These are phyloP conservation scores for Collybia nuda DNA, from an alignment of 768 basidiomycete species.

Conservation along the genomic window DNA sequence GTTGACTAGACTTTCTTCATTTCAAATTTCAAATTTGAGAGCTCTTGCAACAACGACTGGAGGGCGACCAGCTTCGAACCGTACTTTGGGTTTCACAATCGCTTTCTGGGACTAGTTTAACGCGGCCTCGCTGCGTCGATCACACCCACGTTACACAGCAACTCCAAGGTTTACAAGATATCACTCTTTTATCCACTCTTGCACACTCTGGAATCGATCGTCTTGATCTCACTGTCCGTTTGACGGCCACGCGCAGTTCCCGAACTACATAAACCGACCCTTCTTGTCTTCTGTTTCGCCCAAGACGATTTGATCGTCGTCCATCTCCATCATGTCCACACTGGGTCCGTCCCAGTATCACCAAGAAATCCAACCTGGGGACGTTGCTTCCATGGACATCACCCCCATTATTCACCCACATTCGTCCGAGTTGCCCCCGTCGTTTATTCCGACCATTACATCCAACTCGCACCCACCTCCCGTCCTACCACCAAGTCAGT, in stretches of 20 bases:
- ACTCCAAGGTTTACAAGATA: slow-evolving; percentile 13
- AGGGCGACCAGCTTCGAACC: too few relatives aligned
- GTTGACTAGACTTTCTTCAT: background rate
- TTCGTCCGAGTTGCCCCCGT: slow-evolving; percentile 22
- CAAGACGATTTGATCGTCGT: slow-evolving; percentile 5
- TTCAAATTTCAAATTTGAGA: background rate
- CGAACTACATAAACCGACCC: slow-evolving; percentile 9
- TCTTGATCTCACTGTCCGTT: slow-evolving; percentile 17
- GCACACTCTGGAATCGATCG: slow-evolving; percentile 21
- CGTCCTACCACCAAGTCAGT: slow-evolving; percentile 20
- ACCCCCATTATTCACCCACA: slow-evolving; percentile 26
- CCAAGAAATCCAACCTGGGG: slow-evolving; percentile 26
- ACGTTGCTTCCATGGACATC: slow-evolving; percentile 34
- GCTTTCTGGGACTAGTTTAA: slow-evolving; percentile 4
- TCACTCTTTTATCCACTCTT: slow-evolving; percentile 13
- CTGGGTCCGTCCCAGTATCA: slow-evolving; percentile 29
- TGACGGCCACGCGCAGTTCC: slow-evolving; percentile 10
- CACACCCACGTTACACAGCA: slow-evolving; percentile 11
- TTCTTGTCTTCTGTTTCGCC: slow-evolving; percentile 2
- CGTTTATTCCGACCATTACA: slow-evolving; percentile 18
- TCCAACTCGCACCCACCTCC: slow-evolving; percentile 15
- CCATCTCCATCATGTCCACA: slow-evolving; percentile 10
- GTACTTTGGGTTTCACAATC: slow-evolving; percentile 5
- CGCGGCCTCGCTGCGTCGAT: slow-evolving; percentile 11
- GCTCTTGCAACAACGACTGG: too few relatives aligned